Evolutionary conservation across 441 rosid species (phyloP).

Genomic region (Populus hybrid): DNA sequence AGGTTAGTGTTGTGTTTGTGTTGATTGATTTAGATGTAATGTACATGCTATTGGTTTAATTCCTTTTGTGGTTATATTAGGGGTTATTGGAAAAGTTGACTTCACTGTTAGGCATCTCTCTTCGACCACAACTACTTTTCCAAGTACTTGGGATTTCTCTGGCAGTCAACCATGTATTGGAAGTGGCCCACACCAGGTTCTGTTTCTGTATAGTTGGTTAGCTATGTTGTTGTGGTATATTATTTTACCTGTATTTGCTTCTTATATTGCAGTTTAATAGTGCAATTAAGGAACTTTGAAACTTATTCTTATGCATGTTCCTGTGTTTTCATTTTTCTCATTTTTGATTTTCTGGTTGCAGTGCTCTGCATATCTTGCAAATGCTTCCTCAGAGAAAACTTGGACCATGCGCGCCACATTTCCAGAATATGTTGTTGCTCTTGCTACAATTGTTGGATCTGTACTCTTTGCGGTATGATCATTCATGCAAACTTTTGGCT

Average conservation of each 20-base stretch:
- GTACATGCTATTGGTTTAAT: slow-evolving; percentile 12
- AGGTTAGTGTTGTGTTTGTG: neutral
- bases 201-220: neutral
- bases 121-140: slow-evolving; percentile 69
- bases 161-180: slow-evolving; percentile 66
- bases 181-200: slow-evolving; percentile 62
- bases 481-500: slow-evolving; percentile 16
- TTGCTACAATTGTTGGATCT: slow-evolving; percentile 96
- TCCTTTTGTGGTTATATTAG: slow-evolving; percentile 37
- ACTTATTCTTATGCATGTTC: slow-evolving; percentile 4
- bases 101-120: slow-evolving; percentile 93
- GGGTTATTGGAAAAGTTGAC: slow-evolving; percentile 90
- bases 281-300: slow-evolving; percentile 4
- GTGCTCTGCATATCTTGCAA: slow-evolving; percentile 86
- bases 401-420: slow-evolving; percentile 96
- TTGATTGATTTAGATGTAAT: neutral
- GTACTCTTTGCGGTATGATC: slow-evolving; percentile 85
- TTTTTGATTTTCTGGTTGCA: slow-evolving; percentile 29
- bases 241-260: neutral
- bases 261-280: neutral
- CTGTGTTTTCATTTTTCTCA: slow-evolving; percentile 6
- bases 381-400: slow-evolving; percentile 80
- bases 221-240: neutral
- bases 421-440: slow-evolving; percentile 98
- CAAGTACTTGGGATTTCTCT: slow-evolving; percentile 63